Percentiles rank a stretch among this genome's conserved stretches.
Evolutionary conservation across 2,329 filamentous ascomycete genomes (phyloP).

Genomic region (Fusarium guadeloupense): DNA sequence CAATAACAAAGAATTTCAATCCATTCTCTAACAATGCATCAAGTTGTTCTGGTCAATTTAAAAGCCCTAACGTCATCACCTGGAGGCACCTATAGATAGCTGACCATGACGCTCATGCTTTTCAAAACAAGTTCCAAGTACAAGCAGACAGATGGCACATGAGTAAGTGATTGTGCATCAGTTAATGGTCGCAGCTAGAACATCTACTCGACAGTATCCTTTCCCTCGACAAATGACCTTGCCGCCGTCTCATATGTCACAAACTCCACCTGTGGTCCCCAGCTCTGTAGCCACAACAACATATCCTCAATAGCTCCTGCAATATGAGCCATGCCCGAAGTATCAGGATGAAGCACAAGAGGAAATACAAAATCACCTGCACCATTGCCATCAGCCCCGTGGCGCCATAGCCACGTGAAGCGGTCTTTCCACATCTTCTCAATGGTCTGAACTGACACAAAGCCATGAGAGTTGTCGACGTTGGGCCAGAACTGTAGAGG

Average conservation of each 20-base stretch:
- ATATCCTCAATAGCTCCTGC: conserved; percentile 9
- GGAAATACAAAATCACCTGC: conserved; percentile 11
- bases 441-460: not conserved
- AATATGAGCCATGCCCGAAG: conserved; percentile 16
- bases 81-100: too few relatives aligned
- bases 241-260: not conserved
- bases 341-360: conserved; percentile 18
- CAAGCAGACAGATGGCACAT: too few relatives aligned
- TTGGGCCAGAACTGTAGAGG: conserved; percentile 22
- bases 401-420: conserved; percentile 11
- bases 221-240: too few relatives aligned
- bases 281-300: conserved; percentile 19
- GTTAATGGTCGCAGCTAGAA: too few relatives aligned
- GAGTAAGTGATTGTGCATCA: too few relatives aligned
- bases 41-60: too few relatives aligned
- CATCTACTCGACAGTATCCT: too few relatives aligned
- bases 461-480: conserved; percentile 14
- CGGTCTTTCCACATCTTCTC: conserved; percentile 16
- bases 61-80: too few relatives aligned
- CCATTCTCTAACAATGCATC: too few relatives aligned
- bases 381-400: conserved; percentile 1
- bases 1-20: too few relatives aligned
- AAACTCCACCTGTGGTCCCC: conserved; percentile 20
- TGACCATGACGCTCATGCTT: too few relatives aligned
- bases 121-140: too few relatives aligned